Evolutionary conservation across 768 basidiomycete genomes (phyloP).

Genomic region (Pulveroboletus sp.): DNA sequence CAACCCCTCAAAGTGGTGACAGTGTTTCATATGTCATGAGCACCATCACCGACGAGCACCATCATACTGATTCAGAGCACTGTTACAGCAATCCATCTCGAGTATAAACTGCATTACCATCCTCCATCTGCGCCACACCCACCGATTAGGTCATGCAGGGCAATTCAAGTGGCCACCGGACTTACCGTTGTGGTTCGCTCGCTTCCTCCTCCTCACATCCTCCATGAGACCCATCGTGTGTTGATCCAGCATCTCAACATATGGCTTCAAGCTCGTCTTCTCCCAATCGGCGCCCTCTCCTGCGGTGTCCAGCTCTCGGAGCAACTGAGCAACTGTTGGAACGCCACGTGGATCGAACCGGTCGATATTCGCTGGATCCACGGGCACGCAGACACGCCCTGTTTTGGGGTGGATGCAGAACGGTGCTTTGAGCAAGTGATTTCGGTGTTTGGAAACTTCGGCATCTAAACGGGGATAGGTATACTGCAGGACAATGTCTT

Average conservation of each 20-base stretch:
- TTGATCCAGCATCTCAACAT: slow-evolving; percentile 83
- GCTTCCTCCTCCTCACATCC: slow-evolving; percentile 25
- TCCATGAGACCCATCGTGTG: slow-evolving; percentile 43
- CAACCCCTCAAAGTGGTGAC: too few relatives aligned
- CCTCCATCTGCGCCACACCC: slow-evolving; percentile 13
- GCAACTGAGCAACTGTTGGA: slow-evolving; percentile 81
- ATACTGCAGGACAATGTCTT: slow-evolving; percentile 89
- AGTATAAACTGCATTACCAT: slow-evolving; percentile 21
- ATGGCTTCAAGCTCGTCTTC: slow-evolving; percentile 81
- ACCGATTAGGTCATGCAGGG: not conserved
- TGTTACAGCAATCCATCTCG: not conserved
- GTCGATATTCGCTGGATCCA: slow-evolving; percentile 71
- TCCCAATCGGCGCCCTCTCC: slow-evolving; percentile 73
- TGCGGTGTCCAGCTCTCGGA: slow-evolving; percentile 66
- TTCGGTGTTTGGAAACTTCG: slow-evolving; percentile 95
- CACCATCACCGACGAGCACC: too few relatives aligned
- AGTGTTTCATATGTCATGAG: too few relatives aligned
- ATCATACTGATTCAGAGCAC: not conserved
- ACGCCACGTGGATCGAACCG: slow-evolving; percentile 81
- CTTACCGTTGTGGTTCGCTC: slow-evolving; percentile 18
- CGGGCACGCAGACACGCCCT: slow-evolving; percentile 90
- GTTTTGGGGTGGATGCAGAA: slow-evolving; percentile 98
- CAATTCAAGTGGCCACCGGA: not conserved
- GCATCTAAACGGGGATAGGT: slow-evolving; percentile 95
- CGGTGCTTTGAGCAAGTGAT: slow-evolving; percentile 96